Evolutionary conservation across 2,329 filamentous ascomycete species (phyloP).

Genomic region (Nothophaeocryptopus gaeumannii): DNA sequence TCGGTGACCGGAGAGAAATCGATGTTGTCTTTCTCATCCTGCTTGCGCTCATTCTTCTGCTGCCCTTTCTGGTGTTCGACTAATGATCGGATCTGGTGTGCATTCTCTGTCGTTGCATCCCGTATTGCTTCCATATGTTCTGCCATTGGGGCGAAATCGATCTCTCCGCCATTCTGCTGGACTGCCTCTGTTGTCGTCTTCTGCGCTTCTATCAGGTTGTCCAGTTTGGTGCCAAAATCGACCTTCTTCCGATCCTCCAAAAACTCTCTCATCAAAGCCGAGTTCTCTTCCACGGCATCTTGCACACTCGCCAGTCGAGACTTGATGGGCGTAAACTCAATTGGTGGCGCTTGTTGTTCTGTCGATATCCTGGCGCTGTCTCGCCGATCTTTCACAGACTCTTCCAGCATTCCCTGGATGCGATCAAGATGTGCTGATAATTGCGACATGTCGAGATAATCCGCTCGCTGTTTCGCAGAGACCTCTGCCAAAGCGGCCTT

Average conservation of each 20-base stretch:
- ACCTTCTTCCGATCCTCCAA: conserved; percentile 21
- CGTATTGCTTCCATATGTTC: conserved; percentile 26
- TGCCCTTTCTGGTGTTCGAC: conserved; percentile 17
- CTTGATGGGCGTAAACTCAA: conserved; percentile 26
- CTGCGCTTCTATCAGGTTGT: conserved; percentile 23
- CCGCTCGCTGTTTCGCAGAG: conserved; percentile 11
- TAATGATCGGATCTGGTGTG: conserved; percentile 19
- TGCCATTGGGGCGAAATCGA: conserved; percentile 22
- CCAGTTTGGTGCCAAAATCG: conserved; percentile 10
- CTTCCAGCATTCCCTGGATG: conserved; percentile 28
- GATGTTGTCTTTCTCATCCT: conserved; percentile 15
- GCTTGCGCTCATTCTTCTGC: not conserved
- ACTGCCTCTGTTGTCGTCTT: conserved; percentile 19
- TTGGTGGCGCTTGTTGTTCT: not conserved
- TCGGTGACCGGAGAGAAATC: conserved; percentile 30
- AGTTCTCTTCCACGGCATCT: conserved; percentile 30
- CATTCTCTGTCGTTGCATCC: conserved; percentile 19
- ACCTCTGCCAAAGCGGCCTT: conserved; percentile 18
- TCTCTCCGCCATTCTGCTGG: conserved; percentile 14
- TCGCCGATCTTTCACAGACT: conserved; percentile 14
- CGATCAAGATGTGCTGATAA: conserved; percentile 29
- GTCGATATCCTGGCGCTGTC: conserved; percentile 11
- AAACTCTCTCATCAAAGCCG: conserved; percentile 22
- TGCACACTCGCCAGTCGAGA: conserved; percentile 25
- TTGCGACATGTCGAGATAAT: conserved; percentile 26